Evolutionary conservation across 2,329 filamentous ascomycete genomes (phyloP), one percentile per base, ranked within the genome.

Genomic region (Pseudocercospora eumusae): DNA sequence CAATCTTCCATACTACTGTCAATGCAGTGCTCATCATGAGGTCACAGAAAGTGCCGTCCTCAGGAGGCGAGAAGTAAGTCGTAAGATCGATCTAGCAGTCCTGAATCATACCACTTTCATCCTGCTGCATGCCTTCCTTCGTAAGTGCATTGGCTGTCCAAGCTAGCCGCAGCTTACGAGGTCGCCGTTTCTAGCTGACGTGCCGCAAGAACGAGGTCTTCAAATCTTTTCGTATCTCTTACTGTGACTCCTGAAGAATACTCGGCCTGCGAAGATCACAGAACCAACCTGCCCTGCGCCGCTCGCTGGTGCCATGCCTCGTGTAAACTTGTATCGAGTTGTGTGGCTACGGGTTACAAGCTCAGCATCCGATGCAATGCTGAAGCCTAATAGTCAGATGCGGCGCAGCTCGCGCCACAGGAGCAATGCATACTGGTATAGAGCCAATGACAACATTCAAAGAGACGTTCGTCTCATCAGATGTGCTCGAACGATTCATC

Each of bases 311-410:
- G 6, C 4, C 9, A 1, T 28, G 10, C 15, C 13, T 52, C 23
- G 13, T 28, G 21, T 52, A n/a, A 11, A 27, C 21, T 27, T 52
- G 15, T 27, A 28, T 15, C 1, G 10, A 50, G 20, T 8, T 27
- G 20, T 9, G 23, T n/a, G 23, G 8, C 20, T 49, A 21, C 45
- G 45, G 28, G 33, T n/a, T 15, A 36, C 33, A n/a, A n/a, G 47
- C 13, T 50, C 47, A 50, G 47, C 20, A 25, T 27, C 47, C 47
- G 47, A 50, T 28, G 47, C 47, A 52, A 31, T 52, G 25, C 23
- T 25, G 7, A 52, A 52, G 21, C 31, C 11, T 52, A 52, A 52
- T 27, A 52, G 47, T 28, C 47, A 52, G 21, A 23, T 27, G 44
- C 47, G 47, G 13, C 21, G 15, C 25, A 23, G 25, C 21, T n/a